Percentiles rank a stretch among this genome's conserved stretches.
phyloP scores from a whole-genome alignment of 2,329 filamentous ascomycete genomes.

The Xylaria polymorpha region DNA sequence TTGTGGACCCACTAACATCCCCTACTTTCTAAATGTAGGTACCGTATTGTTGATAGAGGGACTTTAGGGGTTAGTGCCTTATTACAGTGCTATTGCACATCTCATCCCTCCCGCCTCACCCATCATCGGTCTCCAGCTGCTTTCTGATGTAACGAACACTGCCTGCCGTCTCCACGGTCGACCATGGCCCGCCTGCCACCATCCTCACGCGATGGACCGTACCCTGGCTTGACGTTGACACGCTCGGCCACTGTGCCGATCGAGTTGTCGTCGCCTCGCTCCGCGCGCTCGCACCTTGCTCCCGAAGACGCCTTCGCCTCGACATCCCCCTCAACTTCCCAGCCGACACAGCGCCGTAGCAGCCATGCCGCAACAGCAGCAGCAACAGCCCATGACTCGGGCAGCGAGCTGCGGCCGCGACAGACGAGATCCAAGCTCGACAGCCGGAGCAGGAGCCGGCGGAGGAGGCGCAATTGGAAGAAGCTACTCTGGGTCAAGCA shows the following conservation, averaged over 20 bases:
- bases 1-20: background rate
- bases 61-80: background rate
- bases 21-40: background rate
- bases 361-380: constrained; percentile 34
- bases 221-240: constrained; percentile 50
- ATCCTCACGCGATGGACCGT: constrained; percentile 21
- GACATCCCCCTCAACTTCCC: constrained; percentile 76
- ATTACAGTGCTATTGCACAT: background rate
- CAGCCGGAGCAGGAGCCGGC: constrained; percentile 72
- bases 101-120: background rate
- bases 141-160: constrained; percentile 1
- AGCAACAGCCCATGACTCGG: constrained; percentile 44
- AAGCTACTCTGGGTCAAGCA: constrained; percentile 99
- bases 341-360: constrained; percentile 69
- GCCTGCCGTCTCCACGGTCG: background rate
- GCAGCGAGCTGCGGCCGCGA: constrained; percentile 52
- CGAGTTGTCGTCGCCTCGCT: constrained; percentile 52
- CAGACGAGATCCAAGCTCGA: constrained; percentile 62
- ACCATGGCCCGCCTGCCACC: constrained; percentile 27
- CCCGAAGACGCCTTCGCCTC: constrained; percentile 85
- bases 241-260: constrained; percentile 57
- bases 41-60: no score
- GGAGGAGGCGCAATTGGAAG: constrained; percentile 84
- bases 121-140: background rate
- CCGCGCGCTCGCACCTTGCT: constrained; percentile 76